These are phyloP conservation scores for Lipomyces orientalis DNA, from an alignment of 805 yeast species.

Conservation along the genomic window DNA sequence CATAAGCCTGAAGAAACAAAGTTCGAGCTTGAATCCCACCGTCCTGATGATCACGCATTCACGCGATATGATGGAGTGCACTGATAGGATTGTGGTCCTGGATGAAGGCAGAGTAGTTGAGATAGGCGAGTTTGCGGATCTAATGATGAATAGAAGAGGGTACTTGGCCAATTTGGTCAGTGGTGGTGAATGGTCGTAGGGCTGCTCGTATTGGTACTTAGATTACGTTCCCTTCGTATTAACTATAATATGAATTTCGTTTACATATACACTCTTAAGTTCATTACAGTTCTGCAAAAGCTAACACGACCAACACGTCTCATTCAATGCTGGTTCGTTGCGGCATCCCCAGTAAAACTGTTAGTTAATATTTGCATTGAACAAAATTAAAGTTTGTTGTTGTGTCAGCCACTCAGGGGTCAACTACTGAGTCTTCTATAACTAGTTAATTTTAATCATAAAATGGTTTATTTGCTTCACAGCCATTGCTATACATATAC, in stretches of 20 bases:
- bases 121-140: constrained; percentile 27
- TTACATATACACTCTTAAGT: neutral
- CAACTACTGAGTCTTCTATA: no score
- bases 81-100: constrained; percentile 54
- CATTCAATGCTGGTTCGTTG: neutral
- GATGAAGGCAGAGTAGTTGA: constrained; percentile 28
- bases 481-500: neutral
- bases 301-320: neutral
- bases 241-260: neutral
- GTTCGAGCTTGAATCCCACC: constrained; percentile 36
- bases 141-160: constrained; percentile 8
- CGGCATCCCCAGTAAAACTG: neutral
- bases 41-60: constrained; percentile 78
- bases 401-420: no score
- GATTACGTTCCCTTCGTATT: no score
- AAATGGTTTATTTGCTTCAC: neutral
- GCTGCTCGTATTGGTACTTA: no score
- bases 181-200: constrained; percentile 10
- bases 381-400: no score
- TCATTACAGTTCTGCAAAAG: neutral
- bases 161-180: constrained; percentile 12
- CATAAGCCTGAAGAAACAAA: constrained; percentile 39
- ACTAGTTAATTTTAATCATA: neutral
- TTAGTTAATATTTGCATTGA: neutral
- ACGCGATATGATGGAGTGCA: constrained; percentile 63